Percentiles rank a stretch among this genome's conserved stretches.
Conservation (phyloP, 345 rosid genomes). For the Isatis tinctoria region DNA sequence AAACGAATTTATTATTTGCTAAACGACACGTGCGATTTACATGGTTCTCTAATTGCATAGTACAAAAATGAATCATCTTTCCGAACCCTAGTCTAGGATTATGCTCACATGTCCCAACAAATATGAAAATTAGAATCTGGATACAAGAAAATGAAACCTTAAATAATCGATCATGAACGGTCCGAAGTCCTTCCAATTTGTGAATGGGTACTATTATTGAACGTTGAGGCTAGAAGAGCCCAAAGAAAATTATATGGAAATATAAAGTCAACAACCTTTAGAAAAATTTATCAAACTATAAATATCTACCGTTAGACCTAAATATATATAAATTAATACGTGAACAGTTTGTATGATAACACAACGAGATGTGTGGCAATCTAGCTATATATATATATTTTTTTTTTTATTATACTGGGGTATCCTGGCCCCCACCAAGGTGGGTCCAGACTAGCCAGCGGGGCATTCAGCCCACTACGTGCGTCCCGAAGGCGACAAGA, state of each 20-base stretch:
- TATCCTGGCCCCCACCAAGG: too few species aligned
- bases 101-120: not conserved
- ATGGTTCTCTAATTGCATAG: not conserved
- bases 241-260: not conserved
- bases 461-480: too few species aligned
- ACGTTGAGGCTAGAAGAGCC: not conserved
- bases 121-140: not conserved
- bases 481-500: too few species aligned
- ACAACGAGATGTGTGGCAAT: not conserved
- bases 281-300: too few species aligned
- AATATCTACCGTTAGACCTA: not conserved
- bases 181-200: not conserved
- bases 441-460: too few species aligned
- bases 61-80: not conserved
- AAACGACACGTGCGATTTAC: constrained; percentile 8
- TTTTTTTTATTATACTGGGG: too few species aligned
- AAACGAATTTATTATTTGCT: not conserved
- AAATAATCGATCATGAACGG: not conserved
- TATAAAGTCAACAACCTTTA: not conserved
- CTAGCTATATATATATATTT: too few species aligned
- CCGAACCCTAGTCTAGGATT: constrained; percentile 13
- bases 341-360: not conserved
- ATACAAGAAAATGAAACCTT: not conserved
- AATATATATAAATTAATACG: not conserved
- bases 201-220: not conserved